phyloP scores from a whole-genome alignment of 768 basidiomycete genomes.

The Boletus tylopilopsis region DNA sequence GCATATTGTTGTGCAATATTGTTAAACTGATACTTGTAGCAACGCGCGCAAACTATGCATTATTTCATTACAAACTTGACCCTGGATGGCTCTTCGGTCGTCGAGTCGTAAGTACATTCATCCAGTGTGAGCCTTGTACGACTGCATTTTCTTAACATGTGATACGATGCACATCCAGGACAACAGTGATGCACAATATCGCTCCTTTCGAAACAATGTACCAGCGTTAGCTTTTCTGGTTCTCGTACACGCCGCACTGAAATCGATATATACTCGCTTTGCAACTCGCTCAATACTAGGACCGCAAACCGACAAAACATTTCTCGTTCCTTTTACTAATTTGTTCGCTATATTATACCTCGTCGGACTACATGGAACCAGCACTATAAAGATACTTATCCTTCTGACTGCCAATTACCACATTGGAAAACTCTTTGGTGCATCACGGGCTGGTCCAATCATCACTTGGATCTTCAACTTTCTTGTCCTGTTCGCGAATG shows the following conservation, averaged over 20 bases:
- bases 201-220: slow-evolving; percentile 79
- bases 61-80: slow-evolving; percentile 56
- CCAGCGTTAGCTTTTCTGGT: slow-evolving; percentile 52
- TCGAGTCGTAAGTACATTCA: slow-evolving; percentile 55
- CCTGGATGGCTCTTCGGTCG: slow-evolving; percentile 82
- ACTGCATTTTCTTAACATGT: not conserved
- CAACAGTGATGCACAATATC: slow-evolving; percentile 89
- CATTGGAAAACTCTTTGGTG: slow-evolving; percentile 47
- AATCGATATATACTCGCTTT: slow-evolving; percentile 44
- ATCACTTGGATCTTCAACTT: slow-evolving; percentile 79
- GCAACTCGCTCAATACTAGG: slow-evolving; percentile 19
- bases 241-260: slow-evolving; percentile 52
- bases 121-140: not conserved
- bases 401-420: slow-evolving; percentile 71
- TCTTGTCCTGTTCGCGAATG: slow-evolving; percentile 71
- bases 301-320: slow-evolving; percentile 27
- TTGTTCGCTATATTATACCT: slow-evolving; percentile 63
- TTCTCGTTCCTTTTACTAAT: slow-evolving; percentile 56
- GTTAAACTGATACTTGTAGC: slow-evolving; percentile 40
- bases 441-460: slow-evolving; percentile 44
- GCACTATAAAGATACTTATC: slow-evolving; percentile 68
- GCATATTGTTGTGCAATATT: not conserved
- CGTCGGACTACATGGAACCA: slow-evolving; percentile 74
- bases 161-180: slow-evolving; percentile 52
- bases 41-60: slow-evolving; percentile 68